Base-by-base conservation (phyloP, 768 basidiomycete genomes). In the Hemileccinum rubropunctum region DNA sequence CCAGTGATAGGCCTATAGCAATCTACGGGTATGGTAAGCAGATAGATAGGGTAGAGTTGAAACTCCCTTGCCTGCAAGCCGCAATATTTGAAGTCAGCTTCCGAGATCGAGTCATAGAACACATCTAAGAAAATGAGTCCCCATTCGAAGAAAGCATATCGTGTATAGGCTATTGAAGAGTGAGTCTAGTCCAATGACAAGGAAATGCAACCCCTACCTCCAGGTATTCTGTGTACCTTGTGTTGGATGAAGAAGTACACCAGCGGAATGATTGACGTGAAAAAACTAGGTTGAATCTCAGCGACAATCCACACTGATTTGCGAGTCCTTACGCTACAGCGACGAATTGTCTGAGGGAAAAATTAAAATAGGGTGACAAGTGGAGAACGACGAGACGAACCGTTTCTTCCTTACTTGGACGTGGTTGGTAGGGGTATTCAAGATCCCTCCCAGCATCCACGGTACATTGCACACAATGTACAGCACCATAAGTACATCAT, bases 131-230 rank as follows among this genome's bases (percentile, higher is more conserved):
- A 62, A 48, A 92, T 89, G 42, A 92, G 79, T 8, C 73, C 74
- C 93, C 93, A 95, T 69, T 95, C 93, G 58, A 89, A 88, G 68
- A 94, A 85, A 39, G 85, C 81, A 60, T 94, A 95, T 37, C 71
- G 71, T 3, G 90, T 93, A 68, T 95, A 95, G 11, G 93, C 92
- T 91, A 58, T 47, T 33, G 45, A 36, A 42, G 7, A 30, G 26
- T 54, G 18, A 52, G 50, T n/a, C 30, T 20, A 11, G 27, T 10
- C 28, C 18, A 37, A 28, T 39, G 36, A 13, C 6, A 17, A 40
- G 36, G 39, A 14, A 36, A 36, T 14, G 34, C 26, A n/a, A 41
- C 30, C 55, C 77, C 41, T 48, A 88, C 90, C 88, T 63, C 92
- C 91, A 1, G 91, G 87, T 57, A 91, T 72, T 32, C 75, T 73